Conservation (phyloP, 331 rosid genomes). For the Rosa hybrid region DNA sequence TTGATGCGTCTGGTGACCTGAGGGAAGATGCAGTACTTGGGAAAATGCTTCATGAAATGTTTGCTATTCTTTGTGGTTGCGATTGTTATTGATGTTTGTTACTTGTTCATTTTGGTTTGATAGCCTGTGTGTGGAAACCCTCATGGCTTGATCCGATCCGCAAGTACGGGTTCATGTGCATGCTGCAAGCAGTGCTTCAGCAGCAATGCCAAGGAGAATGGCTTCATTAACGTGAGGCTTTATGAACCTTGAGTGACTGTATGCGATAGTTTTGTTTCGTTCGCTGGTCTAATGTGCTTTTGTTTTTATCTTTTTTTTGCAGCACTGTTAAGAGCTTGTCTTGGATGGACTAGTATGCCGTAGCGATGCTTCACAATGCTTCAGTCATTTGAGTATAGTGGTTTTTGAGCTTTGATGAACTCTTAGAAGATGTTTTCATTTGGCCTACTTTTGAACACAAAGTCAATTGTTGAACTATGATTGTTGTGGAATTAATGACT, state of each 20-base stretch:
- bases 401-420: conserved; percentile 16
- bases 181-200: conserved; percentile 97
- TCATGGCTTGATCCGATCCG: conserved; percentile 84
- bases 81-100: not conserved
- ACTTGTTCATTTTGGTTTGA: not conserved
- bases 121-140: conserved; percentile 93
- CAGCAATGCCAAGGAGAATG: conserved; percentile 94
- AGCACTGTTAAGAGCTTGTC: conserved; percentile 61
- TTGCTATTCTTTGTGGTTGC: not conserved
- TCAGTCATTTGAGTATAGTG: not conserved
- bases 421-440: conserved; percentile 23
- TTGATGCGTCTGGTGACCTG: no score
- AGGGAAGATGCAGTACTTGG: no score
- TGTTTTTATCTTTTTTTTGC: conserved; percentile 28
- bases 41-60: no score
- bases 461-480: conserved; percentile 16
- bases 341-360: not conserved
- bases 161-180: conserved; percentile 77
- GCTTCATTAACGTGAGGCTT: conserved; percentile 72
- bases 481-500: conserved; percentile 17
- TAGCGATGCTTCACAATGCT: not conserved
- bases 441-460: conserved; percentile 24
- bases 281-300: not conserved
- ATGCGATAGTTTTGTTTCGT: not conserved
- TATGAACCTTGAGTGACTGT: not conserved